These are phyloP conservation scores for Geotrichum klebahnii DNA, from an alignment of 1,139 yeast genomes.

Conservation along the genomic window DNA sequence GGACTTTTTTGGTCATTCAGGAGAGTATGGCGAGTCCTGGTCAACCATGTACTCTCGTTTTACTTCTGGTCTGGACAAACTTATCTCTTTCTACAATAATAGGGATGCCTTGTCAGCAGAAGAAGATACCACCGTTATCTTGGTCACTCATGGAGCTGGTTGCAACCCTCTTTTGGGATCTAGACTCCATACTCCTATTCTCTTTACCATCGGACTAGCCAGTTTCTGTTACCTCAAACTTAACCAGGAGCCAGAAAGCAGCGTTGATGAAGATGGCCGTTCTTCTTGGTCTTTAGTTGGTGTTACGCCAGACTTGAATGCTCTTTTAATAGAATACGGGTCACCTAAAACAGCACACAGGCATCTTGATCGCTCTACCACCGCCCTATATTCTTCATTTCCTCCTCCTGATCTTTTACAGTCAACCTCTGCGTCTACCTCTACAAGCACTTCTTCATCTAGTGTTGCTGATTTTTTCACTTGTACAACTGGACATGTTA, in stretches of 20 bases:
- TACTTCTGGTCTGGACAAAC: conserved; percentile 31
- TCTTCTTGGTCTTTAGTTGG: conserved; percentile 2
- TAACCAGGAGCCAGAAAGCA: neutral
- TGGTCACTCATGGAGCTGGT: conserved; percentile 44
- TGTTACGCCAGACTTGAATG: conserved; percentile 6
- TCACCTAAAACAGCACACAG: neutral
- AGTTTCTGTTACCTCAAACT: conserved; percentile 23
- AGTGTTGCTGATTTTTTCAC: conserved; percentile 10
- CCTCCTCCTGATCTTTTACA: neutral
- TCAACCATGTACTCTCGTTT: conserved; percentile 39
- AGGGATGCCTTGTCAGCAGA: conserved; percentile 1
- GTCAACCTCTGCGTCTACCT: conserved; percentile 2
- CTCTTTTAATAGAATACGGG: conserved; percentile 3
- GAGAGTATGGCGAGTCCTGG: conserved; percentile 42
- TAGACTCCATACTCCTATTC: conserved; percentile 35
- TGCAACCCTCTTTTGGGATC: conserved; percentile 41
- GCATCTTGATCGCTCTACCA: neutral
- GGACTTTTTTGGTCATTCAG: conserved; percentile 35
- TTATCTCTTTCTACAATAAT: conserved; percentile 29
- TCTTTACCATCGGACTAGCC: conserved; percentile 37
- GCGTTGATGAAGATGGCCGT: neutral
- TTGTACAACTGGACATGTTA: neutral
- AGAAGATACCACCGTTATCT: conserved; percentile 29
- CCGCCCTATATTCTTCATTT: neutral
- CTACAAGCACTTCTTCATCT: conserved; percentile 10